Base-by-base conservation (phyloP, 2,329 filamentous ascomycete genomes). In the Claviceps quebecensis region DNA sequence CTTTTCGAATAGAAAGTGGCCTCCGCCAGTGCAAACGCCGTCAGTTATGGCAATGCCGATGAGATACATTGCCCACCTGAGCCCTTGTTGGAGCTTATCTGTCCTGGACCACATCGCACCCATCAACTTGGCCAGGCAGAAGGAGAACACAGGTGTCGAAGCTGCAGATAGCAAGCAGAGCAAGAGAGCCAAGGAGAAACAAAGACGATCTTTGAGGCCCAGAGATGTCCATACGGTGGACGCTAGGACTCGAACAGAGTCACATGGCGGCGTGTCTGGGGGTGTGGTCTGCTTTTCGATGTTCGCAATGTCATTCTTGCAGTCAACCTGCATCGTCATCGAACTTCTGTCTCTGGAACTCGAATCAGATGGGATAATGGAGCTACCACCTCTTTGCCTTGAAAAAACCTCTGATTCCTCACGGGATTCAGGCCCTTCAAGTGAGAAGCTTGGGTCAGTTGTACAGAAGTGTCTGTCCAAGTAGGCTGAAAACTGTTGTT, bases 61-160 rank as follows among this genome's bases (percentile, higher is more conserved):
- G 5, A 96, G 80, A 1, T 73, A 71, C 14, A 89, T 65, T 0
- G 87, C 83, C 78, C 87, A 96, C 51, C 67, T 75, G 39, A 76
- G 70, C 0, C 83, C 78, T 8, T 69, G 63, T 1, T 71, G 66
- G 5, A 70, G 63, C 48, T 76, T 74, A 48, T 74, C 67, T 0
- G 65, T 65, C 0, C 72, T 60, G 0, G 76, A 64, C 65, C 84
- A 87, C 62, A 93, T 87, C 0, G 82, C 82, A 2, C 72, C 68
- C 0, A 95, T 74, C 0, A 96, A 74, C 52, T 83, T 78, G 0
- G 87, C 79, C 48, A 95, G 82, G 8, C 85, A 72, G 62, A 77
- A 88, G 0, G 87, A 84, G 59, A 96, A 96, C 0, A 79, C 69
- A 0, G 89, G 86, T 0, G 84, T 86, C 26, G 78, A 74, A 3